Base-by-base conservation (phyloP, 2,329 filamentous ascomycete genomes). In the Metarhizium guizhouense region DNA sequence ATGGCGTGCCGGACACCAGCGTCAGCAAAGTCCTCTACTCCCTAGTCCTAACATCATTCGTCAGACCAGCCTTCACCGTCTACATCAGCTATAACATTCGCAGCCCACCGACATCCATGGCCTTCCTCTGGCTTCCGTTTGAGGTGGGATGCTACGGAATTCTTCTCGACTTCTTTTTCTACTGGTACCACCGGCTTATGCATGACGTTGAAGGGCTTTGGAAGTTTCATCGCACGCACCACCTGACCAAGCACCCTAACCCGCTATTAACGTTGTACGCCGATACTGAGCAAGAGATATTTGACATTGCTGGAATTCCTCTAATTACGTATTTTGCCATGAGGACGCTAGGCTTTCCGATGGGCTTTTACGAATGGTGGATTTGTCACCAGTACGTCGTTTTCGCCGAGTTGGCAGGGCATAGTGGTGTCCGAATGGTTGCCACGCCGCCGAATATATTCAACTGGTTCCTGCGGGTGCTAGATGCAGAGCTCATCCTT, bases 161-260 rank as follows among this genome's bases (percentile, higher is more conserved):
- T 34, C 48, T 57, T 11, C 55, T 57, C 4, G 55, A 57, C 34
- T 57, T 57, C 29, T 57, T 52, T 34, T 57, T 57, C 55, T 57
- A 57, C 48, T 57, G 55, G 55, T 57, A 57, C n/a, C 55, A 57
- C 40, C 14, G 55, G n/a, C 42, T 57, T 25, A 57, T 57, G 55
- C 55, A 57, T 6, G 52, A 57, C 13, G 55, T 57, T 3, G 7
- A 48, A 8, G 25, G 52, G 1, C 49, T 57, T 5, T 57, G 55
- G 55, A 54, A 57, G 42, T 57, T 52, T 16, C 55, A 57, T 43
- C 55, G 55, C 30, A 57, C 55, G 1, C 55, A 57, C 34, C 55
- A 57, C 42, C 52, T 57, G 4, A 57, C 55, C 42, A 57, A 57
- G 52, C 55, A 57, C 14, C 55, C 55, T 1, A 57, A 57, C 29